Conservation (phyloP, 2,329 filamentous ascomycete genomes). For the Amesomyces nigricolor region DNA sequence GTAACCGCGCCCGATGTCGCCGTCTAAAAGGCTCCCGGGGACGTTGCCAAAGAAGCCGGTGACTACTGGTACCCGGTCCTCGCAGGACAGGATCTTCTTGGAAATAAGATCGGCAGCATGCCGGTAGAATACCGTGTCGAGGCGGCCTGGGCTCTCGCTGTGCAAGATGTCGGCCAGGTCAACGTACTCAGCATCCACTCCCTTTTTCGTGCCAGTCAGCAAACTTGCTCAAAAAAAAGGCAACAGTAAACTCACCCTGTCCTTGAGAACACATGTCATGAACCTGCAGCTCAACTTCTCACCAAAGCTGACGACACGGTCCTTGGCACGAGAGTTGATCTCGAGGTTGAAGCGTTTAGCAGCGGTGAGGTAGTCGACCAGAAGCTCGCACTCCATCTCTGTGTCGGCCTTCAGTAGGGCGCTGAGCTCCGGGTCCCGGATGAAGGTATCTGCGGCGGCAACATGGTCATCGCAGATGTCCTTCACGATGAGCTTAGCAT, state of each 20-base stretch:
- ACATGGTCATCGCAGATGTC: slow-evolving; percentile 81
- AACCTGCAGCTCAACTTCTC: slow-evolving; percentile 94
- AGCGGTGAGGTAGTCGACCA: slow-evolving; percentile 66
- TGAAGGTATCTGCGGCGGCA: slow-evolving; percentile 59
- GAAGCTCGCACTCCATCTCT: slow-evolving; percentile 70
- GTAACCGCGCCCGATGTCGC: slow-evolving; percentile 88
- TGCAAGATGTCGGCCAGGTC: slow-evolving; percentile 80
- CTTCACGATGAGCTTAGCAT: slow-evolving; percentile 70
- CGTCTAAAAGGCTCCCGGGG: slow-evolving; percentile 81
- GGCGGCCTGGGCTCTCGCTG: slow-evolving; percentile 52
- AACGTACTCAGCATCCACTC: slow-evolving; percentile 81
- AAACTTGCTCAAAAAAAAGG: not conserved
- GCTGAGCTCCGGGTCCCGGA: slow-evolving; percentile 52
- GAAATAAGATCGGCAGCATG: slow-evolving; percentile 55
- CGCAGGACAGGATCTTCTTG: slow-evolving; percentile 60
- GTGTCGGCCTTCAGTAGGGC: slow-evolving; percentile 60
- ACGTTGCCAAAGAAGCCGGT: slow-evolving; percentile 96
- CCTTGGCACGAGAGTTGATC: slow-evolving; percentile 72
- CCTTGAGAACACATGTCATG: slow-evolving; percentile 78
- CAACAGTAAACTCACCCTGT: slow-evolving; percentile 45
- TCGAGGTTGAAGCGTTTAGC: slow-evolving; percentile 64
- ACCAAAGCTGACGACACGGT: slow-evolving; percentile 87
- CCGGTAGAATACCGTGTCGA: slow-evolving; percentile 66
- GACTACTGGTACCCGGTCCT: slow-evolving; percentile 65
- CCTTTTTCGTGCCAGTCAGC: slow-evolving; percentile 39